Conservation (phyloP, 2,329 filamentous ascomycete species). For the Bipolaris gigantea region DNA sequence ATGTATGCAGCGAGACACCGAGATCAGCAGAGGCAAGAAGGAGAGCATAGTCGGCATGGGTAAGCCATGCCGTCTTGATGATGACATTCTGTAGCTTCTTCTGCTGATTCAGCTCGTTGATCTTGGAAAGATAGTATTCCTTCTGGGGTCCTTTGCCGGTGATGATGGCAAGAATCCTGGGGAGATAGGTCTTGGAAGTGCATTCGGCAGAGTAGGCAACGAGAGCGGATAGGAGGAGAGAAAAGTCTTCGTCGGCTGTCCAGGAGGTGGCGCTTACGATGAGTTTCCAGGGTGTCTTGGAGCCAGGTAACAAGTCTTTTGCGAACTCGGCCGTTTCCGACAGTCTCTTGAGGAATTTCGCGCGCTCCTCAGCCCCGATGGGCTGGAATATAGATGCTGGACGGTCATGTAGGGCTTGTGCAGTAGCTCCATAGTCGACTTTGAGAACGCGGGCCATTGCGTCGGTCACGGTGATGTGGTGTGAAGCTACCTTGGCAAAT, state of each 20-base stretch:
- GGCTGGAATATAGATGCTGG: conserved; percentile 83
- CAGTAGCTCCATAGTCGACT: conserved; percentile 65
- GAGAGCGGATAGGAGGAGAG: conserved; percentile 79
- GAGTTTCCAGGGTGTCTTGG: conserved; percentile 63
- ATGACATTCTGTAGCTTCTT: conserved; percentile 70
- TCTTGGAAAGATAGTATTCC: conserved; percentile 68
- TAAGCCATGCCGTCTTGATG: conserved; percentile 83
- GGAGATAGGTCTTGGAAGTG: conserved; percentile 54
- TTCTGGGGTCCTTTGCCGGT: conserved; percentile 92
- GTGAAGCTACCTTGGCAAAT: conserved; percentile 68
- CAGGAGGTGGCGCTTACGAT: conserved; percentile 94
- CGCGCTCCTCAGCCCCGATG: conserved; percentile 48
- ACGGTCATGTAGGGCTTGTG: conserved; percentile 68
- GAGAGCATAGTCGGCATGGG: conserved; percentile 78
- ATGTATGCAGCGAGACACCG: conserved; percentile 88
- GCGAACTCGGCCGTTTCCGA: conserved; percentile 65
- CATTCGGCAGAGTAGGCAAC: conserved; percentile 67
- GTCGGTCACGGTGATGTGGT: conserved; percentile 84
- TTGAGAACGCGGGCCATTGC: conserved; percentile 80
- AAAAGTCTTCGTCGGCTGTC: conserved; percentile 97
- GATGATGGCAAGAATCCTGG: conserved; percentile 81
- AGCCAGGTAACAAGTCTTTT: conserved; percentile 52
- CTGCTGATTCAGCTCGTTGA: conserved; percentile 62
- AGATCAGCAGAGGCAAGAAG: conserved; percentile 85
- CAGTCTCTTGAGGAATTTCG: conserved; percentile 65